Evolutionary conservation across 371 early-diverging fungal species (phyloP).

Genomic region (Entomophthora muscae): DNA sequence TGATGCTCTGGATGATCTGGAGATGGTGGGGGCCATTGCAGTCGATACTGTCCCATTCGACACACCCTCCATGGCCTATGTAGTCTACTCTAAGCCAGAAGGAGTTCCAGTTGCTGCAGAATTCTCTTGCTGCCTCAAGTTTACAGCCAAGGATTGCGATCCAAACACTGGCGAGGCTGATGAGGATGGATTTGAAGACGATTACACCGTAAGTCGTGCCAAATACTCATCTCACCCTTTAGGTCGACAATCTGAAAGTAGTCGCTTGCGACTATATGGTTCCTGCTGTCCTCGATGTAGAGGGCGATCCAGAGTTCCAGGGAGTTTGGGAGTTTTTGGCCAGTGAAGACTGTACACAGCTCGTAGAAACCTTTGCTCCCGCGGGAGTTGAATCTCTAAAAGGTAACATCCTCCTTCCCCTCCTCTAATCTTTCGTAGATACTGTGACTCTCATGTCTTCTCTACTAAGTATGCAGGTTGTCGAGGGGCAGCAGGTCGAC

Average conservation of each 20-base stretch:
- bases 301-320: constrained; percentile 28
- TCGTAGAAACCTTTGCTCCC: constrained; percentile 72
- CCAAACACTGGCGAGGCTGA: constrained; percentile 78
- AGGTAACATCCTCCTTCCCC: constrained; percentile 16
- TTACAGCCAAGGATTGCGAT: constrained; percentile 86
- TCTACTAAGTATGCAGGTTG: constrained; percentile 68
- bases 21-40: constrained; percentile 36
- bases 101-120: constrained; percentile 20
- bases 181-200: constrained; percentile 87
- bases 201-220: constrained; percentile 41
- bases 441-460: constrained; percentile 47
- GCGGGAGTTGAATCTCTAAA: constrained; percentile 47
- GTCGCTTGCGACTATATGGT: constrained; percentile 74
- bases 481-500: constrained; percentile 50
- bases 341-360: constrained; percentile 25
- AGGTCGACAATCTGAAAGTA: constrained; percentile 76
- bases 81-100: constrained; percentile 48
- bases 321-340: constrained; percentile 61
- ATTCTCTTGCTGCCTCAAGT: constrained; percentile 78
- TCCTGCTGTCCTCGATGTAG: constrained; percentile 48
- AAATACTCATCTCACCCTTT: background rate
- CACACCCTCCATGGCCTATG: constrained; percentile 62
- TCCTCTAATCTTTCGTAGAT: constrained; percentile 16
- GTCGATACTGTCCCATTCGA: constrained; percentile 53
- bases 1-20: constrained; percentile 27